phyloP scores from a whole-genome alignment of 495 filamentous ascomycete genomes.

The Hyaloscypha bicolor region DNA sequence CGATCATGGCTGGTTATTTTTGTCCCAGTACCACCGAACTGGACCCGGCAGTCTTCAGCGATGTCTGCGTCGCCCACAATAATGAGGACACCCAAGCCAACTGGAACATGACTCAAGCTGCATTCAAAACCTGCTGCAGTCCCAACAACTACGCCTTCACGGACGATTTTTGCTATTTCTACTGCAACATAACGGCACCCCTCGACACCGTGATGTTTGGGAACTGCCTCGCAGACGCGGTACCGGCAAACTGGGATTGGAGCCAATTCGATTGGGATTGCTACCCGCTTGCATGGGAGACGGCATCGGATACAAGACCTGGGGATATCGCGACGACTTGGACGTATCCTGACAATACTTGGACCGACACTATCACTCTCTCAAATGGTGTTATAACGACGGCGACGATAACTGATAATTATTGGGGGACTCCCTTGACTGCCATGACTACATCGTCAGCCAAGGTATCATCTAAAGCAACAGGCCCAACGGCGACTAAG shows the following conservation, averaged over 20 bases:
- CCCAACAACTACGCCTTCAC: not conserved
- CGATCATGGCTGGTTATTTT: not conserved
- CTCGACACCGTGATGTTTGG: constrained; percentile 4
- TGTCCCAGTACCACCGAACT: not conserved
- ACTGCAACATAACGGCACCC: constrained; percentile 7
- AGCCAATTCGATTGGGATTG: not conserved
- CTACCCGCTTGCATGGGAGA: constrained; percentile 2
- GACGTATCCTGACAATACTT: not conserved
- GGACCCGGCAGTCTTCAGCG: not conserved
- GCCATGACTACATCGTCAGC: not conserved
- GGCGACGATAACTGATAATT: not conserved
- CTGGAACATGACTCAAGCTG: not conserved
- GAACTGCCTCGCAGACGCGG: not conserved
- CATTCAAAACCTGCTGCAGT: constrained; percentile 1
- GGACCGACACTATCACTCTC: not conserved
- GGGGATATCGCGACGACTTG: constrained; percentile 4
- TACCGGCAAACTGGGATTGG: not conserved
- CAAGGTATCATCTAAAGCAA: not conserved
- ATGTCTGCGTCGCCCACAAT: not conserved
- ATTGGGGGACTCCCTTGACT: not conserved
- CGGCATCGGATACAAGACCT: not conserved
- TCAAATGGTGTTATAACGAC: not conserved
- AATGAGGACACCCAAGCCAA: not conserved
- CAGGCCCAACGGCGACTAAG: not conserved
- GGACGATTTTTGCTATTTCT: not conserved